These are phyloP conservation scores for Botrytis tulipae DNA, from an alignment of 2,329 filamentous ascomycete species.

Conservation along the genomic window DNA sequence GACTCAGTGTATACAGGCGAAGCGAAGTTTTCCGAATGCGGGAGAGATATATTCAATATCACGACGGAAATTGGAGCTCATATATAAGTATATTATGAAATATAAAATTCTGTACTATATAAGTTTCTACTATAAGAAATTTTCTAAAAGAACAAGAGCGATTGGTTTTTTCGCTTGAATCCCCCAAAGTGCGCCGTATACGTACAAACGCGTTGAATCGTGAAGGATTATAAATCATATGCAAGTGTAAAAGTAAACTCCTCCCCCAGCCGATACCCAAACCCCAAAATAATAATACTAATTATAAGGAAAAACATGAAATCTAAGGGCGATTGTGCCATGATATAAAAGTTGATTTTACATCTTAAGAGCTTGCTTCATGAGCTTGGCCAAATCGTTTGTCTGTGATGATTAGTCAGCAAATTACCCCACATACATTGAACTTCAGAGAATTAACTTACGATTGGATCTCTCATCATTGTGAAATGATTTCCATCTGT, in stretches of 20 bases:
- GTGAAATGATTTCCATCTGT: constrained; percentile 31
- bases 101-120: background rate
- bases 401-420: constrained; percentile 17
- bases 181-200: background rate
- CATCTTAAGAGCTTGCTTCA: constrained; percentile 19
- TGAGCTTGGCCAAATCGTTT: constrained; percentile 13
- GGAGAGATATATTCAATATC: background rate
- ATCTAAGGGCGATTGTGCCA: background rate
- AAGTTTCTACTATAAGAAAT: background rate
- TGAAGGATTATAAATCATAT: background rate
- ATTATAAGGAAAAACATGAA: background rate
- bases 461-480: constrained; percentile 30
- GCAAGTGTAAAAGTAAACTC: background rate
- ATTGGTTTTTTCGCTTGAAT: background rate
- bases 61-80: background rate
- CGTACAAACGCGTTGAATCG: background rate
- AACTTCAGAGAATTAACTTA: constrained; percentile 21
- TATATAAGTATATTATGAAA: background rate
- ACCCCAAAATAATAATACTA: background rate
- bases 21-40: background rate
- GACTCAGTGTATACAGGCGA: background rate
- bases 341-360: constrained; percentile 10
- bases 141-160: background rate
- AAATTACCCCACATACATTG: background rate
- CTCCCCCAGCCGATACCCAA: background rate